phyloP scores from a whole-genome alignment of 495 filamentous ascomycete species.

The Lophiostoma macrostomum region DNA sequence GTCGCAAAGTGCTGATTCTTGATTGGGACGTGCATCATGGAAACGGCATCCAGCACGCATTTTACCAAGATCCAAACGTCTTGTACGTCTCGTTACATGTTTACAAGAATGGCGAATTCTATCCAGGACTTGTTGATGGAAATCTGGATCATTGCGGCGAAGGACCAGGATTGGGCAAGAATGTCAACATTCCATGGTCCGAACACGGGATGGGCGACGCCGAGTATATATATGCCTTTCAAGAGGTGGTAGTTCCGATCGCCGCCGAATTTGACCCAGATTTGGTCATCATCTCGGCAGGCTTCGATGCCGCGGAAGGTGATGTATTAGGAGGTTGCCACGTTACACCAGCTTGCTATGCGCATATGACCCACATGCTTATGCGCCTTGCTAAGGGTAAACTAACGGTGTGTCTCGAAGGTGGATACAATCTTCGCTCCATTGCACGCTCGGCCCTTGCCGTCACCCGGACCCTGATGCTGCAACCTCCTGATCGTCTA shows the following conservation, averaged over 20 bases:
- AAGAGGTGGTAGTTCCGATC: slow-evolving; percentile 96
- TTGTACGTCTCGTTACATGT: slow-evolving; percentile 97
- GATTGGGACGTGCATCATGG: slow-evolving; percentile 92
- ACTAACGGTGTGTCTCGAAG: slow-evolving; percentile 86
- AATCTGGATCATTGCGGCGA: slow-evolving; percentile 72
- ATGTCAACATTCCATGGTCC: slow-evolving; percentile 94
- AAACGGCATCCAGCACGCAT: slow-evolving; percentile 95
- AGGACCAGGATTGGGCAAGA: slow-evolving; percentile 73
- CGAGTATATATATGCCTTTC: slow-evolving; percentile 95
- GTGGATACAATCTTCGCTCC: slow-evolving; percentile 89
- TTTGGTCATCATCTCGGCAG: slow-evolving; percentile 89
- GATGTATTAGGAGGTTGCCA: slow-evolving; percentile 90
- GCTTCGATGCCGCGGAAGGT: slow-evolving; percentile 92
- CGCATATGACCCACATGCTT: slow-evolving; percentile 98
- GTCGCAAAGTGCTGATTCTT: slow-evolving; percentile 85
- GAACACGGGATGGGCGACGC: slow-evolving; percentile 92
- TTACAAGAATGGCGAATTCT: slow-evolving; percentile 76
- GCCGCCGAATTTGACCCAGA: slow-evolving; percentile 90
- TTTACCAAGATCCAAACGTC: slow-evolving; percentile 90
- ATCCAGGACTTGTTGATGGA: slow-evolving; percentile 74
- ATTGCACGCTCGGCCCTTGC: slow-evolving; percentile 90
- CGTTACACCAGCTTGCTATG: slow-evolving; percentile 86
- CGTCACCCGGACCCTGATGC: slow-evolving; percentile 89
- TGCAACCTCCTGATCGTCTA: slow-evolving; percentile 81
- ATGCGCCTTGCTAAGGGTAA: slow-evolving; percentile 94